Conservation (phyloP, 257 asterid genomes). For the Gentiana macrophylla region DNA sequence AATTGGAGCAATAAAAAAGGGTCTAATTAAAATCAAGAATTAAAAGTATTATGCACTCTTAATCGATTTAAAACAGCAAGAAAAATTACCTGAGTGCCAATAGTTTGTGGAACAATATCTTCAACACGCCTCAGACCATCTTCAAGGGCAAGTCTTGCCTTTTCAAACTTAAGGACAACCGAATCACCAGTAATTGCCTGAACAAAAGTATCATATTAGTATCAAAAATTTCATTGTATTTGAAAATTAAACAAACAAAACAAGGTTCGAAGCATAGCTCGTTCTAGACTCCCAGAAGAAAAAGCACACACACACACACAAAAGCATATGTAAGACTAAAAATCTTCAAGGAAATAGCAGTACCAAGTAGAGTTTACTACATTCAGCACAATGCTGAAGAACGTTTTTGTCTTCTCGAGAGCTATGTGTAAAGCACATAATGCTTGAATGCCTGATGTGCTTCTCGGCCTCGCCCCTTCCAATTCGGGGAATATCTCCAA, state of each 20-base stretch:
- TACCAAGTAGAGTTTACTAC: conserved; percentile 99
- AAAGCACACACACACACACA: too few species aligned
- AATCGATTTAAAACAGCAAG: background rate
- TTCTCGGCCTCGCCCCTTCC: conserved; percentile 94
- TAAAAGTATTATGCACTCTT: too few species aligned
- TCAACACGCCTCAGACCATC: conserved; percentile 86
- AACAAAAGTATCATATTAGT: background rate
- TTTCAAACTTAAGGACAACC: conserved; percentile 79
- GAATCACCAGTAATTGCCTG: conserved; percentile 99
- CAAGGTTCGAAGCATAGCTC: too few species aligned
- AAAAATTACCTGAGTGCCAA: conserved; percentile 67
- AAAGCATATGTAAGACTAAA: background rate
- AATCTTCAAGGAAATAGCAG: background rate
- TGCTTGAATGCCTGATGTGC: conserved; percentile 99
- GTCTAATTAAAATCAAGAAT: conserved; percentile 10
- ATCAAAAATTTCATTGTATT: too few species aligned
- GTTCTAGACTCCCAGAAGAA: too few species aligned
- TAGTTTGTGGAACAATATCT: conserved; percentile 84
- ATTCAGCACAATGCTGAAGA: conserved; percentile 91
- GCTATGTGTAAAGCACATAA: conserved; percentile 95
- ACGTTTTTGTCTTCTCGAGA: conserved; percentile 93
- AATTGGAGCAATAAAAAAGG: conserved; percentile 10
- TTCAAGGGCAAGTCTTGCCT: conserved; percentile 82
- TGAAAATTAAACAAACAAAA: too few species aligned
- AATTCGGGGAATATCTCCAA: conserved; percentile 85